A percentile compares a stretch with the other conserved stretches of the same genome.
phyloP scores from a whole-genome alignment of 192 early-diverging fungal species.

The Coemansia umbellata region DNA sequence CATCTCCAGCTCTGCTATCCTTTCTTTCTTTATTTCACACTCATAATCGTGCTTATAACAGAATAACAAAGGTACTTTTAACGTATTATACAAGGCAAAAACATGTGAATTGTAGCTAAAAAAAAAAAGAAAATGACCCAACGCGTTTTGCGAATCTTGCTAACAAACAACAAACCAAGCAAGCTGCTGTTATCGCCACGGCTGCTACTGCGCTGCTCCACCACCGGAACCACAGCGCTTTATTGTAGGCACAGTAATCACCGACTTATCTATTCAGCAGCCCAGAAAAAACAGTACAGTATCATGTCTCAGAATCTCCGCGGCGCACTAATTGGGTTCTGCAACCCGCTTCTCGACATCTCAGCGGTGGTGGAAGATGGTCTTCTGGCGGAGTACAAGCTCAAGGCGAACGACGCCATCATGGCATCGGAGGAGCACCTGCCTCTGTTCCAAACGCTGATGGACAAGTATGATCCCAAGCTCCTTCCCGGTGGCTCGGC shows the following conservation, averaged over 20 bases:
- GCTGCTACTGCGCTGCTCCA: no score
- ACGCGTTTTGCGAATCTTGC: neutral
- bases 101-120: no score
- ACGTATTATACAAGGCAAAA: no score
- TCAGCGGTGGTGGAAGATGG: conserved; percentile 71
- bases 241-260: neutral
- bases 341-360: conserved; percentile 98
- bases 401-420: conserved; percentile 95
- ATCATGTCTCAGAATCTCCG: conserved; percentile 42
- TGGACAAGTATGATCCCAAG: conserved; percentile 63
- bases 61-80: no score
- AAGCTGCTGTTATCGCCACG: neutral
- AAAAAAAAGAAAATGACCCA: no score
- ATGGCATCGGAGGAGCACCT: conserved; percentile 87
- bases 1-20: neutral
- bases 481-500: conserved; percentile 96
- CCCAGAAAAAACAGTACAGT: neutral
- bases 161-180: neutral
- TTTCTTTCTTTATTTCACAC: neutral
- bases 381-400: conserved; percentile 79
- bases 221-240: no score
- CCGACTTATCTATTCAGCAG: neutral
- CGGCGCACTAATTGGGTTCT: conserved; percentile 82
- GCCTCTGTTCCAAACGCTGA: conserved; percentile 79
- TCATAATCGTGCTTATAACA: no score